Percentiles rank a stretch among this genome's conserved stretches.
phyloP scores from a whole-genome alignment of 2,329 filamentous ascomycete genomes.

The Magnaporthales sp. region DNA sequence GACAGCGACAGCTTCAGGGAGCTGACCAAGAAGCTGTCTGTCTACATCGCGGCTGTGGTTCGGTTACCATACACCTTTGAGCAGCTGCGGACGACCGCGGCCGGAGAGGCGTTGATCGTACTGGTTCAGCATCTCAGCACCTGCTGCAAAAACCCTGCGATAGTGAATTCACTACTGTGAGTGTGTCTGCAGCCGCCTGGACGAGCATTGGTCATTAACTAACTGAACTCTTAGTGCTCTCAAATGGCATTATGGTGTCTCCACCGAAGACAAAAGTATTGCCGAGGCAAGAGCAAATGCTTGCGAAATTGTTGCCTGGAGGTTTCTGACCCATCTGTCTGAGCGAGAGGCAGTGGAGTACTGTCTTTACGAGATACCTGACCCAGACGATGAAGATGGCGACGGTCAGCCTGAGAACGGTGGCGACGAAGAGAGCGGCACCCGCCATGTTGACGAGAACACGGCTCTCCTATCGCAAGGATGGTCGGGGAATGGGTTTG shows the following conservation, averaged over 20 bases:
- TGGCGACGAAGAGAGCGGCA: conserved; percentile 30
- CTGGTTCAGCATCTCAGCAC: conserved; percentile 57
- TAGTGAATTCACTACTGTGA: conserved; percentile 67
- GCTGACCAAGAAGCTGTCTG: conserved; percentile 58
- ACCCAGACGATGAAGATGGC: conserved; percentile 12
- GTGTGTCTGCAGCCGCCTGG: conserved; percentile 20
- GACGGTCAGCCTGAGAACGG: conserved; percentile 12
- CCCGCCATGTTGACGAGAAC: conserved; percentile 27
- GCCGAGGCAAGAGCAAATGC: conserved; percentile 62
- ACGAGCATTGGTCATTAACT: background rate
- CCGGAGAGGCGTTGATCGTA: conserved; percentile 45
- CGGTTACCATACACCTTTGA: conserved; percentile 62
- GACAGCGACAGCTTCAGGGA: conserved; percentile 52
- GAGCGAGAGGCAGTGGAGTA: conserved; percentile 67
- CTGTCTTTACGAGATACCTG: conserved; percentile 64
- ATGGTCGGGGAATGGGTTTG: conserved; percentile 13
- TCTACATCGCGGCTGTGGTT: conserved; percentile 54
- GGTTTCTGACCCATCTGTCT: conserved; percentile 62
- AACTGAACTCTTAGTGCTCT: conserved; percentile 44
- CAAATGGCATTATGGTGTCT: conserved; percentile 63
- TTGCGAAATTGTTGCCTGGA: conserved; percentile 76
- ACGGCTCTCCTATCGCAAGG: conserved; percentile 33
- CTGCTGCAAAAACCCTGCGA: conserved; percentile 58
- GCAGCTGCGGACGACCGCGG: conserved; percentile 59
- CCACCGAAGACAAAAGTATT: conserved; percentile 55